Conservation (phyloP, 495 filamentous ascomycete species). For the Daldinia childiae region DNA sequence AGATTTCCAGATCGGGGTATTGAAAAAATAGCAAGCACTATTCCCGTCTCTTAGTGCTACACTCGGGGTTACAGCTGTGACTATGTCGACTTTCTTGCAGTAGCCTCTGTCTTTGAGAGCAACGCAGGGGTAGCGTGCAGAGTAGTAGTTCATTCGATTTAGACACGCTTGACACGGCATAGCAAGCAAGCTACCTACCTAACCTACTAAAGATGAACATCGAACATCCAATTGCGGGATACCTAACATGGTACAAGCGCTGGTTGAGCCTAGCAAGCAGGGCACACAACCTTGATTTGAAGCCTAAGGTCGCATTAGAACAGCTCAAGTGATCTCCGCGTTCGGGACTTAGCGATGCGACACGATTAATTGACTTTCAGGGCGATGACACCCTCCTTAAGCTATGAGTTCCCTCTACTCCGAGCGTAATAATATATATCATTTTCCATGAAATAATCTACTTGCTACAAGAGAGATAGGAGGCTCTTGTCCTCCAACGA, state of each 20-base stretch:
- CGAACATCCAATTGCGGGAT: conserved; percentile 31
- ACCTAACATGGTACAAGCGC: conserved; percentile 27
- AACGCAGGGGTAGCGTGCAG: conserved; percentile 30
- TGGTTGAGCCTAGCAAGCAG: conserved; percentile 10
- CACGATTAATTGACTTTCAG: conserved; percentile 44
- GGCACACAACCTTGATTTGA: conserved; percentile 30
- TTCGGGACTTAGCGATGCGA: conserved; percentile 43
- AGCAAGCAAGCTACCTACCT: conserved; percentile 23
- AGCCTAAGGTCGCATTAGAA: conserved; percentile 37
- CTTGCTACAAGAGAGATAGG: conserved; percentile 16
- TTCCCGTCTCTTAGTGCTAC: conserved; percentile 37
- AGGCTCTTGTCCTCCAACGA: conserved; percentile 6
- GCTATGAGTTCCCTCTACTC: conserved; percentile 24
- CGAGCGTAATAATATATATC: conserved; percentile 17
- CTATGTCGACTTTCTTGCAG: conserved; percentile 35
- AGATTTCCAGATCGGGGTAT: conserved; percentile 34
- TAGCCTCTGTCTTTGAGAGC: conserved; percentile 21
- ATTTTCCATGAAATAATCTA: conserved; percentile 8
- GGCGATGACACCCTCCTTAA: conserved; percentile 35
- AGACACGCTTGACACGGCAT: conserved; percentile 24
- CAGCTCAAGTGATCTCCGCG: conserved; percentile 45
- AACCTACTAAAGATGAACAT: conserved; percentile 15
- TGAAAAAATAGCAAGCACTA: conserved; percentile 23
- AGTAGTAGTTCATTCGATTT: conserved; percentile 17
- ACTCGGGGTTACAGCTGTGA: conserved; percentile 38